Conservation (phyloP, 1,284 basidiomycete species). For the Erythrobasidium hasegawianum region DNA sequence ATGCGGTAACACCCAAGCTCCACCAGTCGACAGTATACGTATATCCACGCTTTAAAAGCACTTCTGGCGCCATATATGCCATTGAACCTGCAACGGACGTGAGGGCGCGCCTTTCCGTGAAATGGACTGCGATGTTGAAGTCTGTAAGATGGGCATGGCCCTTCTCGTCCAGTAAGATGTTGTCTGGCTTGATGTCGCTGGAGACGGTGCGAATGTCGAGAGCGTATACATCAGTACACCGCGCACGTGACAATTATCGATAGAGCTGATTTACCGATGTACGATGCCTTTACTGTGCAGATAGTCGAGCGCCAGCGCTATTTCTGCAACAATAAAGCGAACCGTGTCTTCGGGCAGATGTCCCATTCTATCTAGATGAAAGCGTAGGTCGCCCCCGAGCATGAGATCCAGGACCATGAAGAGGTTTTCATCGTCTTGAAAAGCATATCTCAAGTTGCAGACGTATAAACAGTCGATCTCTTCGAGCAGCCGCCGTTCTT, state of each 20-base stretch:
- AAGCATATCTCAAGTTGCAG: slow-evolving; percentile 91
- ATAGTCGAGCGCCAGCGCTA: slow-evolving; percentile 79
- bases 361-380: slow-evolving; percentile 80
- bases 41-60: slow-evolving; percentile 55
- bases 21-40: slow-evolving; percentile 93
- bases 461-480: slow-evolving; percentile 95
- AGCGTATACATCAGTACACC: neutral
- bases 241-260: neutral
- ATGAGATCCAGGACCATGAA: slow-evolving; percentile 97
- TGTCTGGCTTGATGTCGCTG: slow-evolving; percentile 94
- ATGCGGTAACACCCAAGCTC: slow-evolving; percentile 88
- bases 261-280: slow-evolving; percentile 67
- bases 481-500: slow-evolving; percentile 84
- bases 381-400: slow-evolving; percentile 90
- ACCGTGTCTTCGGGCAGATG: slow-evolving; percentile 75
- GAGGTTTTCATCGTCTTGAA: slow-evolving; percentile 96
- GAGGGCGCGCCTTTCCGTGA: slow-evolving; percentile 76
- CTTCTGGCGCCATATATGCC: slow-evolving; percentile 81
- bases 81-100: slow-evolving; percentile 92
- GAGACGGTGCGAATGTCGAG: slow-evolving; percentile 12
- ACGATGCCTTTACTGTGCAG: slow-evolving; percentile 88
- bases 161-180: slow-evolving; percentile 83
- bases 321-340: slow-evolving; percentile 84
- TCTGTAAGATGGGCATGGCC: slow-evolving; percentile 97
- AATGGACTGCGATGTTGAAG: slow-evolving; percentile 98